Base-by-base conservation (phyloP, 1,284 basidiomycete species). In the Mycena sp. region DNA sequence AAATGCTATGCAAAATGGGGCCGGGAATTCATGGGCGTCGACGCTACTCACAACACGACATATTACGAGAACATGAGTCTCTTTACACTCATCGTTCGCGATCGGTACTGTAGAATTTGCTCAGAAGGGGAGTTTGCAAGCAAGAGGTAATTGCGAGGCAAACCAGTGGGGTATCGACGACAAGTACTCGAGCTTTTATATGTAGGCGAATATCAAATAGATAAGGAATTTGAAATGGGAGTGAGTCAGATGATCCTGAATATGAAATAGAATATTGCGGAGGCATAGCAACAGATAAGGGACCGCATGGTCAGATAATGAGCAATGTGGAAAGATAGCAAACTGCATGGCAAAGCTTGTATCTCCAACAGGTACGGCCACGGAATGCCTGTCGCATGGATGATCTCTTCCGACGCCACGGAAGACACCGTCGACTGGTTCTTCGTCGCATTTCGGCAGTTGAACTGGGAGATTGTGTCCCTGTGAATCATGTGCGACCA, bases 381-480 rank as follows among this genome's bases (percentile, higher is more conserved):
- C 44, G 69, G 59, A 4, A 40, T 69, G 61, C 70, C 73, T 3
- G 53, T 60, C 46, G 67, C 71, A 5, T 72, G 67, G 66, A 70
- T 72, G 72, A 45, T 72, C 21, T 55, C 65, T 2, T 69, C 69
- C n/a, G 57, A 71, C 55, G 69, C 46, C 5, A 64, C 41, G 11
- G 46, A 67, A 50, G 63, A 45, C 6, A 72, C 67, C 12, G 57
- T 67, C 32, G 23, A 63, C 9, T 67, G 40, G 23, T 70, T 68
- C 51, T 52, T 70, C n/a, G 35, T 43, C 4, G 12, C 25, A 4
- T 40, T 69, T 30, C 61, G 46, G 14, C 10, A 2, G 1, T 37
- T 38, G 1, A 65, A 57, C 54, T 45, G 58, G 17, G 28, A 37
- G 9, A 45, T 67, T 17, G 43, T 55, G 9, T 67, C 70, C 0